These are phyloP conservation scores for Chrysoporthe deuterocubensis DNA, from an alignment of 2,329 filamentous ascomycete genomes.

Conservation along the genomic window DNA sequence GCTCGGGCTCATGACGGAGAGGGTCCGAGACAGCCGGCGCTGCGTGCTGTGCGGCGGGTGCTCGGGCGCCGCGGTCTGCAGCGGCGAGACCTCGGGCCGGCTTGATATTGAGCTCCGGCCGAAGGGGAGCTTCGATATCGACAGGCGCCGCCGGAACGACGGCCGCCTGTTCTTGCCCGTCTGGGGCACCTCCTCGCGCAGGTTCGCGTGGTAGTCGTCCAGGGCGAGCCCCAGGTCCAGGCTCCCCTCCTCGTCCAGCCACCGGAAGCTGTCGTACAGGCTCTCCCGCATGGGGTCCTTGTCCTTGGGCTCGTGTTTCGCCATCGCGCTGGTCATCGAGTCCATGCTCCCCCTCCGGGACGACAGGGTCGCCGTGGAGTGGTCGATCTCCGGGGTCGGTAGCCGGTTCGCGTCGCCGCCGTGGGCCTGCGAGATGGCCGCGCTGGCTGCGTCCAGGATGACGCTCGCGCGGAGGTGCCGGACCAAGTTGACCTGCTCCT, in stretches of 20 bases:
- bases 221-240: conserved; percentile 69
- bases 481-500: conserved; percentile 69
- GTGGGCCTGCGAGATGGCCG: conserved; percentile 55
- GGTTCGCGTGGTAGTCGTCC: conserved; percentile 71
- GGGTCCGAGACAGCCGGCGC: conserved; percentile 57
- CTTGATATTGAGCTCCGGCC: conserved; percentile 55
- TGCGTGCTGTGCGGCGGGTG: conserved; percentile 30
- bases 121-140: conserved; percentile 69
- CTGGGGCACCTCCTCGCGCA: conserved; percentile 54
- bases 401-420: conserved; percentile 40
- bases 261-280: conserved; percentile 70
- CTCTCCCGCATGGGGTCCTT: conserved; percentile 50
- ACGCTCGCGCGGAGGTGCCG: conserved; percentile 48
- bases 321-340: conserved; percentile 30
- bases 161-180: conserved; percentile 54
- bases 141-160: conserved; percentile 73
- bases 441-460: conserved; percentile 51
- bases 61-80: conserved; percentile 31
- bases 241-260: conserved; percentile 74
- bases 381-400: conserved; percentile 36
- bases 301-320: conserved; percentile 25
- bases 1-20: conserved; percentile 55
- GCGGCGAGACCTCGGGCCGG: conserved; percentile 47
- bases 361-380: conserved; percentile 37
- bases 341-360: conserved; percentile 39